Conservation (phyloP, 345 rosid species). For the Salix purpurea region DNA sequence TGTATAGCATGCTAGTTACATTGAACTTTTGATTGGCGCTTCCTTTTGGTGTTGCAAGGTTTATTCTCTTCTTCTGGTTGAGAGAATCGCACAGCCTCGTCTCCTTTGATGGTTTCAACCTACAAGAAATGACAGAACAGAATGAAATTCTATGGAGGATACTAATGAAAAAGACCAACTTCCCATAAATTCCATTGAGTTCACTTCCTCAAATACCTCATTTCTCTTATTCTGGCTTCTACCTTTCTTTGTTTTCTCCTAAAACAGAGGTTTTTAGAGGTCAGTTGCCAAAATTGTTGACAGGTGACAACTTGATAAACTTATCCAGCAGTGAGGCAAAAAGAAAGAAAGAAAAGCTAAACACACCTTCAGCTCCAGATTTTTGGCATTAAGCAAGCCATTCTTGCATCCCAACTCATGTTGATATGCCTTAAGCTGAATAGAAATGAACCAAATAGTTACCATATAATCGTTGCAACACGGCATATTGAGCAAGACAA, state of each 20-base stretch:
- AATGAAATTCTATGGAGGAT: conserved; percentile 10
- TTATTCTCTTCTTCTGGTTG: conserved; percentile 21
- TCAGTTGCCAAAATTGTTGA: conserved; percentile 5
- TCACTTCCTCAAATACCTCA: conserved; percentile 23
- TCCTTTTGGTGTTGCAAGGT: conserved; percentile 32
- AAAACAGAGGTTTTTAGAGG: conserved; percentile 1
- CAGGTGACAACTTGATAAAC: neutral
- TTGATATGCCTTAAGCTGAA: conserved; percentile 55
- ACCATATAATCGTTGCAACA: neutral
- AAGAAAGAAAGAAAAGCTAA: neutral
- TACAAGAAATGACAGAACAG: conserved; percentile 24
- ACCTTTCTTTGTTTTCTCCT: conserved; percentile 32
- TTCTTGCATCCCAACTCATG: conserved; percentile 74
- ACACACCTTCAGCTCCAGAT: conserved; percentile 32
- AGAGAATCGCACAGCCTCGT: conserved; percentile 11
- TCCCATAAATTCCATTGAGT: neutral
- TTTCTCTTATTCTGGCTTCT: conserved; percentile 22
- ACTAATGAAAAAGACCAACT: conserved; percentile 3
- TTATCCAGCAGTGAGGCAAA: neutral
- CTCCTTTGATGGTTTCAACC: conserved; percentile 28
- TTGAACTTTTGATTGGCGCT: conserved; percentile 29
- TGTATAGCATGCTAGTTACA: conserved; percentile 20
- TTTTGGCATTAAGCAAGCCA: conserved; percentile 39
- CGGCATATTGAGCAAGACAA: neutral
- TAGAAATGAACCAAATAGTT: conserved; percentile 15